Conservation (phyloP, 495 filamentous ascomycete genomes). For the Friedmanniomyces endolithicus region DNA sequence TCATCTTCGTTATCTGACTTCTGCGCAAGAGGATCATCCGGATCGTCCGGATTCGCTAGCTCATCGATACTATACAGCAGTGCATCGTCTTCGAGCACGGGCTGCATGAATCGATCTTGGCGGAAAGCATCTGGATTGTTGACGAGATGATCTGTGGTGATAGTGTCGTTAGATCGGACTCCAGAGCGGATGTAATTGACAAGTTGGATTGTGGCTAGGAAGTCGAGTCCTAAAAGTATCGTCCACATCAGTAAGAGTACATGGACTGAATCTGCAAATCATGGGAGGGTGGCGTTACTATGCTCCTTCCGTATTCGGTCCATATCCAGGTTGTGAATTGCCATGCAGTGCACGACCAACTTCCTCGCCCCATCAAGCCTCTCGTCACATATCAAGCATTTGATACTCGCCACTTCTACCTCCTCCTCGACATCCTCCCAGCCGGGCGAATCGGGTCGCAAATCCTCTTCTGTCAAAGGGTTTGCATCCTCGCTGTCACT, state of each 20-base stretch:
- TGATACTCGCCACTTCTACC: slow-evolving; percentile 43
- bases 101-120: slow-evolving; percentile 66
- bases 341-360: slow-evolving; percentile 63
- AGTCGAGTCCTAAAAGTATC: slow-evolving; percentile 53
- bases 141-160: slow-evolving; percentile 33
- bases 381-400: slow-evolving; percentile 55
- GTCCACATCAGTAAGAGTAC: background rate
- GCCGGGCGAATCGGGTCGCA: slow-evolving; percentile 27
- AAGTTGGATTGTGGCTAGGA: slow-evolving; percentile 68
- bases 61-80: slow-evolving; percentile 76
- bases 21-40: background rate
- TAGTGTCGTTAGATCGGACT: slow-evolving; percentile 37
- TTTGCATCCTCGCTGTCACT: background rate
- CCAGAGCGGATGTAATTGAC: slow-evolving; percentile 67
- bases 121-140: slow-evolving; percentile 44
- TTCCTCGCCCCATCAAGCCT: slow-evolving; percentile 50
- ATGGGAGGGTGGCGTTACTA: slow-evolving; percentile 34
- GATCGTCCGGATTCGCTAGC: slow-evolving; percentile 36
- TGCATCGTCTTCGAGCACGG: slow-evolving; percentile 80
- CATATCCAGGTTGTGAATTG: slow-evolving; percentile 64
- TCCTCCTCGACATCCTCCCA: slow-evolving; percentile 72
- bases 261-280: background rate
- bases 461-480: slow-evolving; percentile 1
- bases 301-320: slow-evolving; percentile 49
- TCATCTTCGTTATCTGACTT: background rate